Evolutionary conservation across 495 filamentous ascomycete species (phyloP), one percentile per base, ranked within the genome.

Genomic region (Aspergillus conjunctus): DNA sequence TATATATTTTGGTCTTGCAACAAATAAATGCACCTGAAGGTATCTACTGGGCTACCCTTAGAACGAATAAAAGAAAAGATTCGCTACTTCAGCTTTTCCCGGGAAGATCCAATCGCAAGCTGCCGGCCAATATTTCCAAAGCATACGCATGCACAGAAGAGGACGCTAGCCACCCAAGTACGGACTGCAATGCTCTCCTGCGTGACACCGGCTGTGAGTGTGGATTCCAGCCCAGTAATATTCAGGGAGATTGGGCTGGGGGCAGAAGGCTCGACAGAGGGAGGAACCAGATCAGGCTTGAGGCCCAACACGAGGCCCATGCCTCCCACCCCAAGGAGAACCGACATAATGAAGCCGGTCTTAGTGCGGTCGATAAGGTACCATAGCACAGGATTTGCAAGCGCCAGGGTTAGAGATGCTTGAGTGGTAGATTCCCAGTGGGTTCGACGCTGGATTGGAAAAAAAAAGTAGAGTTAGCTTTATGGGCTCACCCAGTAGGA

Each of bases 401-500:
- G 87, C 4, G 93, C 91, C 9, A 98, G 87, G 1, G 93, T 95
- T 6, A 96, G 69, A 3, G 94, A 96, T 50, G 93, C 88, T 74
- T 98, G 94, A 8, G 95, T 86, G 5, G 91, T 96, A 31, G 94
- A 97, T 68, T 93, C 81, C 94, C 94, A 98, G 12, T 91, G 90
- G 20, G 95, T 85, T 71, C 86, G 88, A 51, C 94, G 86, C 88
- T 94, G 65, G 34, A 69, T 5, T n/a, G 54, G 65, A 43, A 44
- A 58, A 56, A 64, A 68, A 56, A 64, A 68, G 57, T 46, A 56
- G 33, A 55, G 57, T 75, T 51, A 69, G 61, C 5, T 26, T 26
- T 2, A 5, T 5, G 26, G 26, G 26, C 26, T 26, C 26, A 26
- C 26, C 26, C 26, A 26, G 26, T 26, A 26, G 26, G 26, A 26